Evolutionary conservation across 176 grass and related monocot species (phyloP).

Genomic region (Rhipidocladum racemiflorum): DNA sequence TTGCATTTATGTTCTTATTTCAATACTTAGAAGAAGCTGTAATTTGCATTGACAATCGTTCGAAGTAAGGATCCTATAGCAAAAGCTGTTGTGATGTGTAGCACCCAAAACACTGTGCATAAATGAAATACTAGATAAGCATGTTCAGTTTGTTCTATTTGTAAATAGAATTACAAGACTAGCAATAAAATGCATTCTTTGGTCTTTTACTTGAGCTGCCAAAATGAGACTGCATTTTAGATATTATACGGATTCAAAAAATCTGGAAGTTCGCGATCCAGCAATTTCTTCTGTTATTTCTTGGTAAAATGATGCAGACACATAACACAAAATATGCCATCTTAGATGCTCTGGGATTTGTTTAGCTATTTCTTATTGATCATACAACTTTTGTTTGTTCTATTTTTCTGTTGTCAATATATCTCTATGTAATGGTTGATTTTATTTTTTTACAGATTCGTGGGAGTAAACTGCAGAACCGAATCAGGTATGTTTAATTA

Average conservation of each 20-base stretch:
- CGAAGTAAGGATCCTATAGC: background rate
- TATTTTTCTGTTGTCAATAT: background rate
- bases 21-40: slow-evolving; percentile 7
- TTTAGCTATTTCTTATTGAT: slow-evolving; percentile 12
- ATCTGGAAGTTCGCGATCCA: background rate
- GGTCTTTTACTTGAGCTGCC: background rate
- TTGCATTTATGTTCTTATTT: background rate
- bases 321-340: slow-evolving; percentile 5
- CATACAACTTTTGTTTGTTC: background rate
- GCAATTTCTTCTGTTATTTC: background rate
- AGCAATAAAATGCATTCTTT: slow-evolving; percentile 2
- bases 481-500: slow-evolving; percentile 67
- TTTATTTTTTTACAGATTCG: slow-evolving; percentile 71
- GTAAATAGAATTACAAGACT: background rate
- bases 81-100: slow-evolving; percentile 8
- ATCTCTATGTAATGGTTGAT: slow-evolving; percentile 11
- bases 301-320: background rate
- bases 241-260: background rate
- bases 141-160: background rate
- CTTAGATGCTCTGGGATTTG: background rate
- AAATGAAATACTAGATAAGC: slow-evolving; percentile 7
- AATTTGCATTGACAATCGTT: slow-evolving; percentile 4
- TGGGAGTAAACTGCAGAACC: slow-evolving; percentile 93
- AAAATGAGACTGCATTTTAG: background rate
- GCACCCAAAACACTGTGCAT: slow-evolving; percentile 1